Evolutionary conservation across 768 basidiomycete genomes (phyloP), one percentile per base, ranked within the genome.

Genomic region (Calocybe gangraenosa): DNA sequence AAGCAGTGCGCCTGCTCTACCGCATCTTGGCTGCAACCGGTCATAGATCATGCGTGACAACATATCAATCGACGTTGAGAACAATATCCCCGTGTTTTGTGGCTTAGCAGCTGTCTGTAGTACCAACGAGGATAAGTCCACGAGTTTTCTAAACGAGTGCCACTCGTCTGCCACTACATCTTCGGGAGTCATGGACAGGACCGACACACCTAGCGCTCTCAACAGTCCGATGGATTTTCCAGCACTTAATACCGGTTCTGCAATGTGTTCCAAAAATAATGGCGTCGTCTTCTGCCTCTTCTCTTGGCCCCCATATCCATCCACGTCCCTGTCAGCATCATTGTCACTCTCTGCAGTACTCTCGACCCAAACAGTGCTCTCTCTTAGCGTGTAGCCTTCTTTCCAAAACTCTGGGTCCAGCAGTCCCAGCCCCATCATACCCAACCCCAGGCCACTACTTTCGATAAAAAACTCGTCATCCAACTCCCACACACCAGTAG

Each of bases 401-500:
- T 73, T 66, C 89, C 89, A 92, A 56, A 89, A 89, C 45, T 90
- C 86, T 0, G 82, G 83, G 55, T 86, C 83, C 56, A 79, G 50
- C 17, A 84, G 57, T 1, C 75, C 74, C 35, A 74, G 57, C 2
- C 70, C 72, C 58, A 70, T 64, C 58, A 71, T 70, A 32, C 74
- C 74, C 40, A 71, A 47, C 0, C 71, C 72, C 35, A 87, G 66
- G 15, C 80, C 82, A 55, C 76, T 87, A 49, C 78, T 76, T 56
- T 86, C 84, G 37, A 92, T 79, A 62, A 92, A 91, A 64, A 90
- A 90, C 55, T 92, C 89, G 9, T 83, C 82, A 15, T 84, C 81
- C 1, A 84, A 66, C 34, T 68, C 70, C 39, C 64, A 67, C 11
- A 62, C 59, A 14, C 52, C 56, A 22, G 53, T 41, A 4, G 60